Base-by-base conservation (phyloP, 305 asterid genomes). In the Petunia hybrid region DNA sequence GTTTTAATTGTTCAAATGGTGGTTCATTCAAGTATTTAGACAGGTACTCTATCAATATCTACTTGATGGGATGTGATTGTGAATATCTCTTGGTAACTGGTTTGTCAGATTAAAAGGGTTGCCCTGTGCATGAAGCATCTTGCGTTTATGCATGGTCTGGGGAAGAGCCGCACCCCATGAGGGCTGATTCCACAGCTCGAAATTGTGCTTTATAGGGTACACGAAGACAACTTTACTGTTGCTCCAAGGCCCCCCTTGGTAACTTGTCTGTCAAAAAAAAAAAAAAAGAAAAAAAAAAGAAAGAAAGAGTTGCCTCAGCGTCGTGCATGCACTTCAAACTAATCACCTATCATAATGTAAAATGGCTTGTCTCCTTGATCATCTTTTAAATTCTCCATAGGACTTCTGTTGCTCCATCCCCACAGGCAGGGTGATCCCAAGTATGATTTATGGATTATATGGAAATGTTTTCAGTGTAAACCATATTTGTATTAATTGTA, bases 1-100 rank as follows among this genome's bases (percentile, higher is more conserved):
- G 62, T 46, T 31, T 48, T 42, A 51, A 71, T 71, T 43, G 36
- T 71, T 71, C 77, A 22, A 31, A 46, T 48, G 5, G 78, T 6
- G n/a, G 3, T 22, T 31, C 43, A 71, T 35, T 71, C 5, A 9
- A 35, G 53, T 71, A 48, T 36, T 70, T 48, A 48, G 78, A 31
- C 43, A 46, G 6, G 6, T 70, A 9, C 42, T 46, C 22, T 35
- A 31, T 31, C 5, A 60, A 6, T 70, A 46, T 46, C 61, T 46
- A 42, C 48, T 65, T 65, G 31, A 65, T 12, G 71, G 22, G 46
- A 65, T 65, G 46, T 65, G 71, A 65, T 13, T 5, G 13, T 2
- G 46, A 65, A 40, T 66, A 12, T 12, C 31, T 66, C 51, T 66
- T 46, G 51, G 5, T 66, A 6, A 66, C 10, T 31, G n/a, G 10